A percentile compares a stretch with the other conserved stretches of the same genome.
These are phyloP conservation scores for Stygiomarasmius scandens DNA, from an alignment of 1,284 basidiomycete species.

Conservation along the genomic window DNA sequence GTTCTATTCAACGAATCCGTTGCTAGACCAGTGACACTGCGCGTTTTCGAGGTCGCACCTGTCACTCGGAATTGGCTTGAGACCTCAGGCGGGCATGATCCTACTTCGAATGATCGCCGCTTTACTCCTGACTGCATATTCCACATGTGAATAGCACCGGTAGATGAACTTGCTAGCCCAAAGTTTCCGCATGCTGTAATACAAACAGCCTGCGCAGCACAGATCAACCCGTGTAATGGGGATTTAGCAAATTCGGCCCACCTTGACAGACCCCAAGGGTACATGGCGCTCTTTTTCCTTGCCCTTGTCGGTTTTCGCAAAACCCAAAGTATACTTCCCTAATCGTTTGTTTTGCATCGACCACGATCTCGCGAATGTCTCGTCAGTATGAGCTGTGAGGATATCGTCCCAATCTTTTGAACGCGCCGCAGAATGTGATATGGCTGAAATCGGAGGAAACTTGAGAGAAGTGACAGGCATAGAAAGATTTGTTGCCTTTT, in stretches of 20 bases:
- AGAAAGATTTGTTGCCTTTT: constrained; percentile 82
- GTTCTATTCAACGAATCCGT: constrained; percentile 86
- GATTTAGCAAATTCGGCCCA: constrained; percentile 31
- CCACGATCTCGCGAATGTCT: constrained; percentile 85
- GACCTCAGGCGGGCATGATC: constrained; percentile 59
- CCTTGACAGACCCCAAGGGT: constrained; percentile 64
- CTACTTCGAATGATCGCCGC: constrained; percentile 76
- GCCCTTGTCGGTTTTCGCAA: constrained; percentile 47
- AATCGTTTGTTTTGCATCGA: constrained; percentile 80
- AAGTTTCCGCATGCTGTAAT: constrained; percentile 98
- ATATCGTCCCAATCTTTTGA: constrained; percentile 99
- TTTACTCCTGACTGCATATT: constrained; percentile 95
- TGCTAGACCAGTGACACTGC: constrained; percentile 81
- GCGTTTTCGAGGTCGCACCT: constrained; percentile 49
- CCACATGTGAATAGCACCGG: constrained; percentile 84
- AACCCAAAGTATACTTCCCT: constrained; percentile 72
- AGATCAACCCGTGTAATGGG: constrained; percentile 3
- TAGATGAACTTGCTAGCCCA: constrained; percentile 82
- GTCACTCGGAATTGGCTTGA: constrained; percentile 42
- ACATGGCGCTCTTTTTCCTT: constrained; percentile 45
- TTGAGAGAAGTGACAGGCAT: constrained; percentile 83
- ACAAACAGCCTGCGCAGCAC: constrained; percentile 67
- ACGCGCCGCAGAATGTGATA: constrained; percentile 81
- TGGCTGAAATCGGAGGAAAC: constrained; percentile 74
- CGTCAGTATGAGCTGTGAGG: constrained; percentile 85